Conservation (phyloP, 208 protist species). For the Trypanosoma mega region DNA sequence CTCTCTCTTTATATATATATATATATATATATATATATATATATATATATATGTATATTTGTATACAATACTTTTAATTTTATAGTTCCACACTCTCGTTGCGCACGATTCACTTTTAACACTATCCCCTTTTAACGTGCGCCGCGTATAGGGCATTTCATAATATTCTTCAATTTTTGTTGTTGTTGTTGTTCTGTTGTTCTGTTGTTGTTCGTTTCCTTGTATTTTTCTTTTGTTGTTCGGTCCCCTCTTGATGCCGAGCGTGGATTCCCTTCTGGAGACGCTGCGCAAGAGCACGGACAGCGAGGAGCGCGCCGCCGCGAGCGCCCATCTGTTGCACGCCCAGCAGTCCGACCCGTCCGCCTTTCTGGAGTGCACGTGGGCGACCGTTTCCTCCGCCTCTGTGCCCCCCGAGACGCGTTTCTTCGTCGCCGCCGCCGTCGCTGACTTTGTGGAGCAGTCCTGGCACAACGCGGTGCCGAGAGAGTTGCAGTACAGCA, state of each 20-base stretch:
- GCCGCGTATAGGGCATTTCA: too few species aligned
- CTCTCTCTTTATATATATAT: conserved; percentile 5
- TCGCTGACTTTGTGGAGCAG: conserved; percentile 64
- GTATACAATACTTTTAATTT: not conserved
- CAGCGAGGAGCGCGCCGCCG: conserved; percentile 60
- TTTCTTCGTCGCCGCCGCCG: conserved; percentile 65
- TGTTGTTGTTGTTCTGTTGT: conserved; percentile 15
- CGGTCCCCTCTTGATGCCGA: not conserved
- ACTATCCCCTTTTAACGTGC: too few species aligned
- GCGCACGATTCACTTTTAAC: too few species aligned
- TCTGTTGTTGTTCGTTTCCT: not conserved
- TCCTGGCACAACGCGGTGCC: conserved; percentile 56
- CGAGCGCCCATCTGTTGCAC: conserved; percentile 46
- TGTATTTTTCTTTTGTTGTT: not conserved
- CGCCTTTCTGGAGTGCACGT: conserved; percentile 67
- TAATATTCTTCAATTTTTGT: too few species aligned
- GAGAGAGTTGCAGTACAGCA: conserved; percentile 29
- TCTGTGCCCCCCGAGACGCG: conserved; percentile 30
- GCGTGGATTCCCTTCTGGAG: conserved; percentile 56
- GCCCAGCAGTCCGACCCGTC: conserved; percentile 54
- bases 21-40: too few species aligned
- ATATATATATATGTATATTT: conserved; percentile 1
- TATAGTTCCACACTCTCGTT: too few species aligned
- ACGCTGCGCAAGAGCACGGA: conserved; percentile 52
- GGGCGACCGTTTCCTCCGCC: conserved; percentile 33